Base-by-base conservation (phyloP, 2,329 filamentous ascomycete genomes). In the Hymenoscyphus linearis region DNA sequence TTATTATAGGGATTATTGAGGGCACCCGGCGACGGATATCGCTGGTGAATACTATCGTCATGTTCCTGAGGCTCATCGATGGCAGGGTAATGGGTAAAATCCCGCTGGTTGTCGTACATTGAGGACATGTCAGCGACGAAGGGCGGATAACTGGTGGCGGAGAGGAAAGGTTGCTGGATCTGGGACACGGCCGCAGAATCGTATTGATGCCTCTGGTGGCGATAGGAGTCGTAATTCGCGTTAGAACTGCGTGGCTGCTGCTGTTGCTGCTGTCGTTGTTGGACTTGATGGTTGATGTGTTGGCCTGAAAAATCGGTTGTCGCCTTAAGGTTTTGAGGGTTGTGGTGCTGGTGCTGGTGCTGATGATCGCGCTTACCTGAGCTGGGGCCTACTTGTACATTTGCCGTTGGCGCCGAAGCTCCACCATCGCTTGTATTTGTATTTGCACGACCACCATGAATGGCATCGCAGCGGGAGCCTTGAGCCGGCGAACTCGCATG, bases 11-110 rank as follows among this genome's bases (percentile, higher is more conserved):
- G 67, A 47, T 69, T 69, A 12, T 72, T 70, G 60, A 71, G 60
- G 2, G 67, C 63, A 14, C 66, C 67, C 44, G 70, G 71, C 53
- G 68, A 70, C 54, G 72, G 71, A 60, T 73, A 73, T 63, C 66
- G 66, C 47, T 66, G 65, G 53, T 69, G 66, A 40, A 52, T 67
- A 58, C 36, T 68, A 37, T 70, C 67, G 25, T 70, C 69, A 60
- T 68, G 67, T 25, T 72, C 69, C 57, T 68, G 62, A 34, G 66
- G 65, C 1, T 66, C 60, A 37, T 71, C 69, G 52, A 27, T 26
- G 35, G 67, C 64, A 58, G 70, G 69, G 47, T 71, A 72, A 52
- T 66, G 64, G 14, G 68, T 62, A 56, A 71, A 71, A 34, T 62
- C 53, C 57, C 66, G 67, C 40, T 47, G 40, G 44, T 62, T 62